Evolutionary conservation across 306 rosid genomes (phyloP), one percentile per base, ranked within the genome.

Genomic region (Cicer judaicum): DNA sequence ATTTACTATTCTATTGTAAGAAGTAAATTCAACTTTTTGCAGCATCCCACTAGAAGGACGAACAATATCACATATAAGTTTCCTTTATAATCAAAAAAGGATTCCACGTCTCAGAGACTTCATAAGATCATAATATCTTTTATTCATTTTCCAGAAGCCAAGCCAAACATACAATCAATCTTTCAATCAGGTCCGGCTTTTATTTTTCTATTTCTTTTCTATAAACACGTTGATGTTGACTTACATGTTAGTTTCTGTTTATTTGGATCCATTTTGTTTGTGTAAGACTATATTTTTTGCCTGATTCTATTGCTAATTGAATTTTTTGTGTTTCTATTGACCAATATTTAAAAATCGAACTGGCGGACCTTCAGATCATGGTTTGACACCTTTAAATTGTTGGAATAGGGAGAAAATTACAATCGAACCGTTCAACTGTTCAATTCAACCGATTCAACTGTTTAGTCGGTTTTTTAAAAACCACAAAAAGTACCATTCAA

Each of bases 21-120:
- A 62, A 50, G 42, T 1, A 40, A 64, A 72, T 34, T 79, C 84
- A 75, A 80, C 59, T 8, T 67, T 38, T 39, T 73, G 70, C 18
- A 39, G 56, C 68, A 72, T 55, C 47, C 54, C 43, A n/a, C 10
- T 50, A 48, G 54, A 4, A 54, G 52, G 52, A 47, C 10, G 10
- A 47, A 47, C 60, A 54, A 18, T 54, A 18, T 16, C 36, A 54
- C 13, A 10, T 56, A 54, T 56, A 10, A 8, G 29, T 9, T 10
- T 80, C 15, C 19, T 53, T 42, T 7, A 6, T 52, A 36, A 47
- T 21, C 34, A 24, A 29, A 29, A 14, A 24, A 44, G 1, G 9
- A 1, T 41, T 69, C 10, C 57, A 19, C 4, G 10, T 42, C 46
- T 53, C 18, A 54, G 12, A n/a, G 29, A 66, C 69, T 38, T 57